Evolutionary conservation across 192 early-diverging fungal genomes (phyloP).

Genomic region (Backusella liffmaniae): DNA sequence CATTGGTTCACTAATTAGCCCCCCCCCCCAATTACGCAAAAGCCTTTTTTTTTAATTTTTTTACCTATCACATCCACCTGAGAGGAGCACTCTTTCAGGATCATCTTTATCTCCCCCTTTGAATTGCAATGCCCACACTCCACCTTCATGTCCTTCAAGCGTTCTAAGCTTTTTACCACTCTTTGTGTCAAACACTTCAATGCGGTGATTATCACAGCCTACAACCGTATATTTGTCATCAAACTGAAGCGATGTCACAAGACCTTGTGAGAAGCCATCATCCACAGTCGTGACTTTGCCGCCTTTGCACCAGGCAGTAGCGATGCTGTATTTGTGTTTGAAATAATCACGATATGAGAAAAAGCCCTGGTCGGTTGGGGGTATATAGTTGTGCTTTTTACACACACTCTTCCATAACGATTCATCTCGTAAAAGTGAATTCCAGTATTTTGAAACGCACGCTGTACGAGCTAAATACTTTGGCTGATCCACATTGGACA

Average conservation of each 20-base stretch:
- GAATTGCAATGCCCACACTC: constrained; percentile 95
- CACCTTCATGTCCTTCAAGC: constrained; percentile 86
- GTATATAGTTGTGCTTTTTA: constrained; percentile 33
- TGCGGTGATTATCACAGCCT: constrained; percentile 90
- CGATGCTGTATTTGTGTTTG: constrained; percentile 52
- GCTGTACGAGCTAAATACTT: constrained; percentile 70
- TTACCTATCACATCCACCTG: constrained; percentile 93
- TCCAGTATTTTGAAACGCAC: constrained; percentile 65
- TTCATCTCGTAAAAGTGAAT: constrained; percentile 50
- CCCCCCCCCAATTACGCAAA: neutral
- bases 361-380: neutral
- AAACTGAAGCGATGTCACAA: constrained; percentile 96
- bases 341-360: constrained; percentile 55
- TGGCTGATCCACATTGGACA: constrained; percentile 81
- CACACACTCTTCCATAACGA: constrained; percentile 42
- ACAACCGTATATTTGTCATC: constrained; percentile 91
- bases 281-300: constrained; percentile 35
- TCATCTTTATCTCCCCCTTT: constrained; percentile 19
- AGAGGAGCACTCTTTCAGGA: constrained; percentile 74
- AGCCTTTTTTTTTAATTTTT: neutral
- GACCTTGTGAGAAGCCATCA: constrained; percentile 37
- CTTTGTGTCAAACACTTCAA: constrained; percentile 87
- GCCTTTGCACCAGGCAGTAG: constrained; percentile 51
- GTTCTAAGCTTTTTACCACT: constrained; percentile 70
- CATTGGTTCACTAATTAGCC: neutral